Conservation (phyloP, 805 yeast species). For the Yamadazyma endophytica region DNA sequence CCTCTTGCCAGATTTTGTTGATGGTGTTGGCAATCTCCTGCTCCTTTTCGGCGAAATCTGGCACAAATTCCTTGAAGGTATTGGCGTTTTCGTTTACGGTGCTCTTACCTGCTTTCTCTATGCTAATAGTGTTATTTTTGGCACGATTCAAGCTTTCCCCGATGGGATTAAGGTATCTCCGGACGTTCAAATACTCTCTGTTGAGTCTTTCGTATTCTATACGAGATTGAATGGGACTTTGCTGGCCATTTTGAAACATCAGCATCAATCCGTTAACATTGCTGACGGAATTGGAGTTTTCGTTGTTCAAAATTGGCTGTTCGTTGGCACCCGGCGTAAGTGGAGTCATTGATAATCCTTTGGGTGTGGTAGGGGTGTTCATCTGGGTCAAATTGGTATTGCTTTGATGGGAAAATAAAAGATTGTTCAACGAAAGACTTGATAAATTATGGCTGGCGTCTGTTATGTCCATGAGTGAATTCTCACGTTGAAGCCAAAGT, state of each 20-base stretch:
- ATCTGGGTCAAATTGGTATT: conserved; percentile 11
- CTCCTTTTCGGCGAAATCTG: conserved; percentile 27
- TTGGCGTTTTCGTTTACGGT: conserved; percentile 17
- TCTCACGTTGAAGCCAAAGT: conserved; percentile 80
- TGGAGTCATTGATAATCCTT: conserved; percentile 7
- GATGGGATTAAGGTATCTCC: conserved; percentile 69
- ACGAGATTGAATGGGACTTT: conserved; percentile 54
- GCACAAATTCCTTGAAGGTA: conserved; percentile 31
- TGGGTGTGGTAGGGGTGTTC: conserved; percentile 11
- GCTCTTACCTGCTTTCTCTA: conserved; percentile 17
- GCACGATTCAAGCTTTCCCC: conserved; percentile 57
- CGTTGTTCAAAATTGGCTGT: conserved; percentile 1
- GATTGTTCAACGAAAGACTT: conserved; percentile 32
- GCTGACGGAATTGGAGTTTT: conserved; percentile 7
- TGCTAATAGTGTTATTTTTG: conserved; percentile 17
- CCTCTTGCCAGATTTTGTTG: conserved; percentile 39
- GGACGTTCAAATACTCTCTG: conserved; percentile 65
- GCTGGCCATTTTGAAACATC: conserved; percentile 27
- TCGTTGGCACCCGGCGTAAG: conserved; percentile 1
- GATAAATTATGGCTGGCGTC: conserved; percentile 35
- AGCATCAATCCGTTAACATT: conserved; percentile 25
- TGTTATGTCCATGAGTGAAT: conserved; percentile 57
- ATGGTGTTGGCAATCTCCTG: conserved; percentile 21
- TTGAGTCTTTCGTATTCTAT: conserved; percentile 78
- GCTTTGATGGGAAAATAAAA: conserved; percentile 36